phyloP scores from a whole-genome alignment of 2,329 filamentous ascomycete species.

The Onygena corvina region DNA sequence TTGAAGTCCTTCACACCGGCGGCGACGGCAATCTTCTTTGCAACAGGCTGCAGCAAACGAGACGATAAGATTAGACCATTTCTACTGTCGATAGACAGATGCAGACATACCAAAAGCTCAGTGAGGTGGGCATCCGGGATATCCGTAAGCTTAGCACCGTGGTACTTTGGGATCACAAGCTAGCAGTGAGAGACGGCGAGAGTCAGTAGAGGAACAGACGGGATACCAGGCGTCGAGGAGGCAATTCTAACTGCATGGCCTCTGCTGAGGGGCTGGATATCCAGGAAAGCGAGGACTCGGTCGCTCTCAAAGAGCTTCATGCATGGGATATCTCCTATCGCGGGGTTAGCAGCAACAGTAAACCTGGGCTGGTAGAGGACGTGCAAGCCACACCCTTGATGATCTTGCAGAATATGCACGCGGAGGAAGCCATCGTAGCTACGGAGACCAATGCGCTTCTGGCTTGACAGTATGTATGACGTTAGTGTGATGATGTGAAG shows the following conservation, averaged over 20 bases:
- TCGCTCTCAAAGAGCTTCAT: slow-evolving; percentile 95
- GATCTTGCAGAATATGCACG: slow-evolving; percentile 97
- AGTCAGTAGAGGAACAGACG: neutral
- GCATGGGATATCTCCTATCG: slow-evolving; percentile 77
- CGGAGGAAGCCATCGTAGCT: slow-evolving; percentile 21
- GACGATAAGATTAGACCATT: neutral
- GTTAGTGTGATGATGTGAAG: neutral
- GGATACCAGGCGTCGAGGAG: too few relatives aligned
- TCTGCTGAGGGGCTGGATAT: slow-evolving; percentile 78
- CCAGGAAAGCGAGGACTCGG: slow-evolving; percentile 87
- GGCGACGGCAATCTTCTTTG: slow-evolving; percentile 74
- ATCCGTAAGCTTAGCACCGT: slow-evolving; percentile 82
- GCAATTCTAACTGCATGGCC: slow-evolving; percentile 67
- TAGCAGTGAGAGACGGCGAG: slow-evolving; percentile 26
- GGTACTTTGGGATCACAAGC: slow-evolving; percentile 93
- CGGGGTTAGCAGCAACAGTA: slow-evolving; percentile 6
- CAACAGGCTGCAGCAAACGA: slow-evolving; percentile 47
- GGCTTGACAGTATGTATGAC: neutral
- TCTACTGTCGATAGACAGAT: neutral
- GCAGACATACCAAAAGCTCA: slow-evolving; percentile 61
- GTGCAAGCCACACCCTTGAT: slow-evolving; percentile 57
- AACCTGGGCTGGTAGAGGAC: slow-evolving; percentile 2
- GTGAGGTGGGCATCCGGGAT: slow-evolving; percentile 78
- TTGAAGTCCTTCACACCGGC: slow-evolving; percentile 75
- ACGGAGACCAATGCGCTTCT: slow-evolving; percentile 11